Evolutionary conservation across 129 eudicot species (phyloP).

Genomic region (Gnaphalium uliginosum): DNA sequence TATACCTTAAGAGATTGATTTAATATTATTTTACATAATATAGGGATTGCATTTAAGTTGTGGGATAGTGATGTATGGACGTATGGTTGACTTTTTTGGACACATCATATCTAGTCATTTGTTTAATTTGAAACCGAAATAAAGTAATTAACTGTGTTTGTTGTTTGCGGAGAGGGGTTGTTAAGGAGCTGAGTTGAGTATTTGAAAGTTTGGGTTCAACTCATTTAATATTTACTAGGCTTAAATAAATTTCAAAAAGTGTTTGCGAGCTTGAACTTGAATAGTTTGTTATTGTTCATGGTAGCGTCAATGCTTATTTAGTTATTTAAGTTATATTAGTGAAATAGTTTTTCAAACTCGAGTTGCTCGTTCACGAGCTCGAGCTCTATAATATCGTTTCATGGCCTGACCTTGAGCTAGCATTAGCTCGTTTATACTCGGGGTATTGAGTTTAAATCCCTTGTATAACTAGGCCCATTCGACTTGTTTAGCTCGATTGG

Average conservation of each 20-base stretch:
- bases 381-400: neutral
- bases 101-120: constrained; percentile 11
- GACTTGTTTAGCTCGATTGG: neutral
- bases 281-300: too few relatives aligned
- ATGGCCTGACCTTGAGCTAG: neutral
- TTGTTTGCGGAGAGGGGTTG: neutral
- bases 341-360: too few relatives aligned
- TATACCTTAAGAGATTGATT: constrained; percentile 1
- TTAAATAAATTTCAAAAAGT: too few relatives aligned
- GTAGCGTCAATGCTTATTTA: too few relatives aligned
- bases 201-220: too few relatives aligned
- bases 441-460: neutral
- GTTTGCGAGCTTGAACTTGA: too few relatives aligned
- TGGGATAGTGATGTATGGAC: constrained; percentile 15
- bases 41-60: neutral
- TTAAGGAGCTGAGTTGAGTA: too few relatives aligned
- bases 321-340: too few relatives aligned
- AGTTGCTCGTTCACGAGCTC: neutral
- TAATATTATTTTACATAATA: neutral
- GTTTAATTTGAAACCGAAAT: too few relatives aligned
- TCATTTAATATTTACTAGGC: too few relatives aligned
- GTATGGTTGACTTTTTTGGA: constrained; percentile 23
- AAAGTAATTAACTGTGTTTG: neutral
- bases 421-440: neutral
- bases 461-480: neutral